Percentiles rank a stretch among this genome's conserved stretches.
Evolutionary conservation across 2,329 filamentous ascomycete species (phyloP).

Genomic region (Hymenoscyphus albidus): DNA sequence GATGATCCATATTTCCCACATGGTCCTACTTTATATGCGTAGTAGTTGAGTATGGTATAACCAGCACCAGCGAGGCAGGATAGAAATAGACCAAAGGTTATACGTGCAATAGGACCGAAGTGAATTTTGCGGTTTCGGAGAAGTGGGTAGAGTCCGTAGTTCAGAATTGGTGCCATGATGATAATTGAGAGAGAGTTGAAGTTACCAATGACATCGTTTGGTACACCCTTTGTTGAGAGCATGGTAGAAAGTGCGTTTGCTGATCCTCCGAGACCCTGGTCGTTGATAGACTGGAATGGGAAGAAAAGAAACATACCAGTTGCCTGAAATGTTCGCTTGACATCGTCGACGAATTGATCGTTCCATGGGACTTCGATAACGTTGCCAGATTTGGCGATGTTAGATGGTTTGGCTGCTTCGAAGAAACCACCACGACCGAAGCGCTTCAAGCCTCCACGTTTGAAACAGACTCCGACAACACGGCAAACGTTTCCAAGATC

Average conservation of each 20-base stretch:
- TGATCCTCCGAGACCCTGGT: conserved; percentile 46
- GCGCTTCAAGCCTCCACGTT: conserved; percentile 55
- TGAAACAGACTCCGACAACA: conserved; percentile 41
- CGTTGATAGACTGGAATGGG: conserved; percentile 40
- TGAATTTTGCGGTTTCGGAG: conserved; percentile 59
- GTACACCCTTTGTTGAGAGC: conserved; percentile 65
- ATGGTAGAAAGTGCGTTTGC: conserved; percentile 52
- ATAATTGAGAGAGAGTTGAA: conserved; percentile 72
- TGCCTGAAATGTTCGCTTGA: conserved; percentile 64
- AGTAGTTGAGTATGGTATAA: conserved; percentile 54
- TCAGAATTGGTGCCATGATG: conserved; percentile 68
- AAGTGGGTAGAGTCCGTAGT: conserved; percentile 63
- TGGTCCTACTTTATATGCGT: conserved; percentile 59
- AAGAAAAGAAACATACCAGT: conserved; percentile 63
- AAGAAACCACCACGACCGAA: conserved; percentile 48
- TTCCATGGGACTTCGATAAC: conserved; percentile 75
- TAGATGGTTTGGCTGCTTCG: conserved; percentile 64
- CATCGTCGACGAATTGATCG: conserved; percentile 76
- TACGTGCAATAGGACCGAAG: conserved; percentile 73
- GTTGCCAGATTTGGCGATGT: conserved; percentile 49
- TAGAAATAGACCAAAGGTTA: conserved; percentile 65
- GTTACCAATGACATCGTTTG: conserved; percentile 75
- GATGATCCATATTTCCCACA: conserved; percentile 46
- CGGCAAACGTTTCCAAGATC: conserved; percentile 45
- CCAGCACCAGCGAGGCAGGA: conserved; percentile 56